Conservation (phyloP, 2,329 filamentous ascomycete species). For the Xylaria sp. region DNA sequence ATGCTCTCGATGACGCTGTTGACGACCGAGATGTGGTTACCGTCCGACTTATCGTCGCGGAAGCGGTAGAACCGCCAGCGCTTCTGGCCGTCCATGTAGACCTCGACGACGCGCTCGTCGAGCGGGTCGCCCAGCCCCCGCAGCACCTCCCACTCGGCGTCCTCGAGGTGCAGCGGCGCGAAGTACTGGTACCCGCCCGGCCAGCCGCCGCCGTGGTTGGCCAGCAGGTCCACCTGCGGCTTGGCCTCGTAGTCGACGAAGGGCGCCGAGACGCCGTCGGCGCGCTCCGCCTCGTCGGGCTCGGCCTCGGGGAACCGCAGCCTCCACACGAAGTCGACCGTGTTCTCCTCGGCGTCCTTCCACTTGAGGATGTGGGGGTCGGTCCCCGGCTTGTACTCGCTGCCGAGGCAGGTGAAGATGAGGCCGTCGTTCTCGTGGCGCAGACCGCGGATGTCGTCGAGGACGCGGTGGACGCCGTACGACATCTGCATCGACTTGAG, state of each 20-base stretch:
- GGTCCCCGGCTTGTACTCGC: constrained; percentile 85
- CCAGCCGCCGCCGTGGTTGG: constrained; percentile 63
- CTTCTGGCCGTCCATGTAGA: constrained; percentile 73
- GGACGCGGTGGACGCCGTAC: constrained; percentile 92
- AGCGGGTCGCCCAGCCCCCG: constrained; percentile 75
- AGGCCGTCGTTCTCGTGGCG: constrained; percentile 95
- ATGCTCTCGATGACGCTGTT: constrained; percentile 89
- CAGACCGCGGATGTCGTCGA: constrained; percentile 79
- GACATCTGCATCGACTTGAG: constrained; percentile 88
- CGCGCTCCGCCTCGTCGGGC: constrained; percentile 67
- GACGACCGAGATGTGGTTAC: constrained; percentile 85
- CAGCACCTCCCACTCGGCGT: constrained; percentile 80
- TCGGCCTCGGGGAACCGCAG: constrained; percentile 75
- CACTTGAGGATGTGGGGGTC: constrained; percentile 95
- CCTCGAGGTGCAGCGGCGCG: constrained; percentile 68
- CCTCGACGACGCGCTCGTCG: constrained; percentile 89
- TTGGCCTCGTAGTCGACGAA: constrained; percentile 79
- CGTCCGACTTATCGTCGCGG: constrained; percentile 88
- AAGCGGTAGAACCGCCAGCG: constrained; percentile 89
- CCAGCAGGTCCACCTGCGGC: constrained; percentile 73
- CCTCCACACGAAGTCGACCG: constrained; percentile 84
- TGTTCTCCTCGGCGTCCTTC: constrained; percentile 96
- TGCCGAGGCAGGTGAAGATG: constrained; percentile 93
- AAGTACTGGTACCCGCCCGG: constrained; percentile 65
- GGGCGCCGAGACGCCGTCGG: constrained; percentile 64